Evolutionary conservation across 768 basidiomycete genomes (phyloP).

Genomic region (Suillus plorans): DNA sequence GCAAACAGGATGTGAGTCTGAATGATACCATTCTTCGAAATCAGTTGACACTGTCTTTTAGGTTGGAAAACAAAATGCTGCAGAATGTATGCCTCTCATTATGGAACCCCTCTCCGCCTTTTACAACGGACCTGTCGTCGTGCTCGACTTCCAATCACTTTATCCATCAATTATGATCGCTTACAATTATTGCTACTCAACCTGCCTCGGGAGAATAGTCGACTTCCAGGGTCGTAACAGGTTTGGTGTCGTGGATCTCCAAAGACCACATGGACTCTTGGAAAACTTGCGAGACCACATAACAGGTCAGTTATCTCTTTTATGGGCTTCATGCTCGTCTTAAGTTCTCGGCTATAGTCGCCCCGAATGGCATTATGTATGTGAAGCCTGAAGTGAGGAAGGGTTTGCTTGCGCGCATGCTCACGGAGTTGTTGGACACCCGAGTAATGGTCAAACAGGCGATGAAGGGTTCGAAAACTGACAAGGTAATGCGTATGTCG

Average conservation of each 20-base stretch:
- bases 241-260: constrained; percentile 78
- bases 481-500: constrained; percentile 57
- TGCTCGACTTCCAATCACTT: constrained; percentile 94
- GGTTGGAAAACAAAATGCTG: constrained; percentile 96
- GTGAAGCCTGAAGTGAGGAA: constrained; percentile 82
- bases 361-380: constrained; percentile 95
- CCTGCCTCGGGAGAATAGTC: constrained; percentile 86
- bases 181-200: constrained; percentile 97
- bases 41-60: constrained; percentile 30
- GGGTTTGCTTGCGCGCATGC: constrained; percentile 87
- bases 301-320: constrained; percentile 49
- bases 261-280: constrained; percentile 65
- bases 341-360: constrained; percentile 50
- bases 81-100: constrained; percentile 92
- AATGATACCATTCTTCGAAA: background rate
- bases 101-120: constrained; percentile 94
- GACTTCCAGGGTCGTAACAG: constrained; percentile 88
- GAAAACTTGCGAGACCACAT: constrained; percentile 74
- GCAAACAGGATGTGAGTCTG: constrained; percentile 68
- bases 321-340: background rate
- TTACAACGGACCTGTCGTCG: constrained; percentile 89
- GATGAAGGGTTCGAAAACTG: constrained; percentile 76
- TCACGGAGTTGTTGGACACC: constrained; percentile 89
- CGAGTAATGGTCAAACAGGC: constrained; percentile 98
- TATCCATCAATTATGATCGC: constrained; percentile 99